Conservation (phyloP, 2,329 filamentous ascomycete genomes). For the Eurotiales sp. region DNA sequence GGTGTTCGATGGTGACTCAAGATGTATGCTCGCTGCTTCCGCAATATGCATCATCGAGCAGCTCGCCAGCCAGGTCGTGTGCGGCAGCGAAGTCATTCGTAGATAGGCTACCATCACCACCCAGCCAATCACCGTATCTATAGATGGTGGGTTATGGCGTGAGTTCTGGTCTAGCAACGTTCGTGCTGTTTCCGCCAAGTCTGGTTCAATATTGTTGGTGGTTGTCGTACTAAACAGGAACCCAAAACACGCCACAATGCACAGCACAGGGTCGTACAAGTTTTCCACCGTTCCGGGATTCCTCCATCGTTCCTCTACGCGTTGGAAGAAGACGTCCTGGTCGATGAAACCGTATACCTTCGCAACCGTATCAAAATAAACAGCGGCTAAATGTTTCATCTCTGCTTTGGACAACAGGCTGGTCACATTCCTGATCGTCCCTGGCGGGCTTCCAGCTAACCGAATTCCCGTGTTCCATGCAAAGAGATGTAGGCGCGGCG, state of each 20-base stretch:
- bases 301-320: slow-evolving; percentile 28
- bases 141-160: slow-evolving; percentile 24
- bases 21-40: slow-evolving; percentile 47
- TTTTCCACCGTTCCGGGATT: slow-evolving; percentile 23
- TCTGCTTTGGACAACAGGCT: slow-evolving; percentile 47
- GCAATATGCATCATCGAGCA: slow-evolving; percentile 47
- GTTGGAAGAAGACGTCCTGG: slow-evolving; percentile 23
- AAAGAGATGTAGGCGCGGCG: slow-evolving; percentile 53
- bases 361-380: slow-evolving; percentile 54
- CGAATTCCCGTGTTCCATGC: slow-evolving; percentile 51
- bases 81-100: slow-evolving; percentile 51
- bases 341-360: slow-evolving; percentile 51
- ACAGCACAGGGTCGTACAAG: slow-evolving; percentile 48
- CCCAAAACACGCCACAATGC: slow-evolving; percentile 54
- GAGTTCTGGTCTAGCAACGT: slow-evolving; percentile 44
- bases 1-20: slow-evolving; percentile 21
- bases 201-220: slow-evolving; percentile 46
- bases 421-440: slow-evolving; percentile 35
- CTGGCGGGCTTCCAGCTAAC: slow-evolving; percentile 8
- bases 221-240: slow-evolving; percentile 46
- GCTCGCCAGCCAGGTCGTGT: slow-evolving; percentile 38
- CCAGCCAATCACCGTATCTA: slow-evolving; percentile 42
- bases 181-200: slow-evolving; percentile 47
- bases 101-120: slow-evolving; percentile 53
- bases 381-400: slow-evolving; percentile 43